Evolutionary conservation across 106 monocot genomes (phyloP), one percentile per base, ranked within the genome.

Genomic region (Alisma plantagoaquatica): DNA sequence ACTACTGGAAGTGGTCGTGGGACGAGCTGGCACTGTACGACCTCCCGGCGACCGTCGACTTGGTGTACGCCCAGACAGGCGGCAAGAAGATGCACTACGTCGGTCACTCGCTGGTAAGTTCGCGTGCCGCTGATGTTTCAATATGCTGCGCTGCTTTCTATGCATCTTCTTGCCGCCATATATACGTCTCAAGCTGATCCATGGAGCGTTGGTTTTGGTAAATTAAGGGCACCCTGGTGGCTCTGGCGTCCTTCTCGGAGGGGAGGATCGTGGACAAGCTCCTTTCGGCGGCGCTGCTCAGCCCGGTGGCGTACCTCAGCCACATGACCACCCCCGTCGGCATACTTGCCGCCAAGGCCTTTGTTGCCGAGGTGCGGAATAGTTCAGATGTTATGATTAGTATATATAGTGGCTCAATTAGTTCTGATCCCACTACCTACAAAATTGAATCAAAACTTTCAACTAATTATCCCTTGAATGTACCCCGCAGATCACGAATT

Each of bases 1-100:
- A 33, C 2, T 70, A 44, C 27, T 85, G 85, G 85, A 20, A 14
- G 1, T 85, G 85, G 85, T 85, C 85, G 8, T 85, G 80, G 80
- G 85, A 85, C 50, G 85, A 85, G 45, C 59, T 85, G 23, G 73
- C 49, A 10, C 48, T 42, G 12, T 59, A 85, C 55, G 85, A 80
- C 26, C 70, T 85, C 22, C 85, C 85, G 11, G 66, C 76, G 23
- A 63, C 59, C 4, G 55, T 76, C 28, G 73, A 70, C 33, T 65
- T 80, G 29, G 76, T 85, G 3, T 67, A 59, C 54, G 31, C 53
- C 32, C 51, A 73, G 5, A 85, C 85, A 2, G 66, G 73, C 10
- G 66, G 73, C 10, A 61, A 73, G 60, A 85, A 70, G 56, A 2
- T 80, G n/a, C 70, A 85, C 52, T 85, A 80, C 57, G 76, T 85